phyloP scores from a whole-genome alignment of 352 stramenopile genomes.

The Pythium apleroticum region DNA sequence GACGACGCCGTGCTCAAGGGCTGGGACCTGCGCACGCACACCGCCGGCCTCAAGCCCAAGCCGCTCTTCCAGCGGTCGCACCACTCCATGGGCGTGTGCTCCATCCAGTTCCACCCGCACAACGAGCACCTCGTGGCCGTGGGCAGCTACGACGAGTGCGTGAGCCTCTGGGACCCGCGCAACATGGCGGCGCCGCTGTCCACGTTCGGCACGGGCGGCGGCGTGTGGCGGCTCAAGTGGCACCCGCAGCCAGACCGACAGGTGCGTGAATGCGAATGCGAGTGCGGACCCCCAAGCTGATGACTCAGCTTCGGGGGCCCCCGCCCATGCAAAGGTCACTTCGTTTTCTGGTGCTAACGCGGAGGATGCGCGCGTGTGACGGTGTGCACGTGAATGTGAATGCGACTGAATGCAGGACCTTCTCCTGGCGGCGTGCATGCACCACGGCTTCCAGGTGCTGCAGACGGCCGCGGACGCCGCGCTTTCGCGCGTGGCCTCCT shows the following conservation, averaged over 20 bases:
- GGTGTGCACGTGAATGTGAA: neutral
- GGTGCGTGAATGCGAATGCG: slow-evolving; percentile 30
- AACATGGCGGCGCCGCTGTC: slow-evolving; percentile 55
- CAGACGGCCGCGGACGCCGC: slow-evolving; percentile 12
- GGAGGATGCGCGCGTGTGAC: neutral
- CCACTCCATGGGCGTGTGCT: slow-evolving; percentile 84
- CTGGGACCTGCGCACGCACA: slow-evolving; percentile 61
- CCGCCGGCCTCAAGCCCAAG: slow-evolving; percentile 2
- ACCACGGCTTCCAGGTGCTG: slow-evolving; percentile 85
- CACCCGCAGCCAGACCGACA: slow-evolving; percentile 47
- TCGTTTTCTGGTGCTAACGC: slow-evolving; percentile 8
- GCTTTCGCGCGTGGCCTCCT: slow-evolving; percentile 33
- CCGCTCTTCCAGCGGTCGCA: slow-evolving; percentile 63
- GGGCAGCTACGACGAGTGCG: slow-evolving; percentile 82
- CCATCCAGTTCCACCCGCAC: slow-evolving; percentile 81
- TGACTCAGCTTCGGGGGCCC: too few species aligned
- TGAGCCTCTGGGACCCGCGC: slow-evolving; percentile 78
- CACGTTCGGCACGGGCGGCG: slow-evolving; percentile 52
- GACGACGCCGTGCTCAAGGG: slow-evolving; percentile 79
- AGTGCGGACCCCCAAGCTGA: neutral
- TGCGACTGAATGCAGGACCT: slow-evolving; percentile 39
- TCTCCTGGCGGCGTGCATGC: slow-evolving; percentile 81
- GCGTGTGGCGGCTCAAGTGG: slow-evolving; percentile 87
- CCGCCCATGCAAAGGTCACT: too few species aligned
- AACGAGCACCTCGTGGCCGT: slow-evolving; percentile 64